Evolutionary conservation across 345 rosid species (phyloP), one percentile per base, ranked within the genome.

Genomic region (Populus pruinosa): DNA sequence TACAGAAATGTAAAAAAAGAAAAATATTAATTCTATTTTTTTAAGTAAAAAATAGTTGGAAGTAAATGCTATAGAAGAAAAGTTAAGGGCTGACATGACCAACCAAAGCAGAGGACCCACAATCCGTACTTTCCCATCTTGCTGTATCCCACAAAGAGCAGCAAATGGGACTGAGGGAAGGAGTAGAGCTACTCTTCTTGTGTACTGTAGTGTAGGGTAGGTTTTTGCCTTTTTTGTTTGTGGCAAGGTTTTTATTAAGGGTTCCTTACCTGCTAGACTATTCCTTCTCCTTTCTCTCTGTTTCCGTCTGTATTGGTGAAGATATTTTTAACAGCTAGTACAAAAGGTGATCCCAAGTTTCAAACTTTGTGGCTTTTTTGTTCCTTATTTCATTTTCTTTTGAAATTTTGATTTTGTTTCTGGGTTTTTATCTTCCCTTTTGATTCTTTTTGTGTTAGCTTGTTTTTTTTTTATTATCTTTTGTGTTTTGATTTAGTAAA

Each of bases 401-500:
- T 23, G 21, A 23, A 69, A 38, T 13, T 39, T 43, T 12, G 11
- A n/a, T 69, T 69, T 69, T 69, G 55, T 69, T 69, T 39, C 55
- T 23, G 72, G 35, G 72, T 69, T 69, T 43, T 69, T 11, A 21
- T 38, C 21, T 23, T 12, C 25, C 10, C 53, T 69, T 23, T 69
- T n/a, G 16, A 36, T 20, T 44, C 20, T 10, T 67, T 5, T 8
- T 13, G n/a, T 21, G 17, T 14, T 23, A 14, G 14, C 18, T 12
- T 35, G 16, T 67, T 67, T 67, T 8, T 38, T 53, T 16, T 50
- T 50, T 43, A 5, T 21, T 33, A 10, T 36, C 11, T 27, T 18
- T 49, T 44, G 55, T 70, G 5, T 11, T 43, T 41, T 49, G 56
- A 47, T 25, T 70, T 31, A n/a, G 59, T 83, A 74, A 71, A 81